Conservation (phyloP, 257 asterid species). For the Solanum tarijense region DNA sequence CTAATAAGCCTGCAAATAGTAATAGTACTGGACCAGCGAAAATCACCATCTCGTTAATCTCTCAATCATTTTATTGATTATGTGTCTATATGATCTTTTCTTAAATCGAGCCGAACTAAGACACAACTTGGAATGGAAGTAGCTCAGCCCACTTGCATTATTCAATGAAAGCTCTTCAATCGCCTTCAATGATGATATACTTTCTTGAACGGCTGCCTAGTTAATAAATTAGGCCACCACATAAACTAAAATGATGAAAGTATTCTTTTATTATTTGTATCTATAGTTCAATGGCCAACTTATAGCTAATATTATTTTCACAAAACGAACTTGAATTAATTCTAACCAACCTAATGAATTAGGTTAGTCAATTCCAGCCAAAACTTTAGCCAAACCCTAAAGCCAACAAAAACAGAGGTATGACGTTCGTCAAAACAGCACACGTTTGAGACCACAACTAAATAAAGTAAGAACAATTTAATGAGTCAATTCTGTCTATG, state of each 20-base stretch:
- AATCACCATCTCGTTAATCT: fast-evolving
- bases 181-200: too few species aligned
- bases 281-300: neutral
- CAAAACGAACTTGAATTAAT: neutral
- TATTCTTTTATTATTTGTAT: neutral
- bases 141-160: neutral
- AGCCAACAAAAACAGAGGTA: conserved; percentile 23
- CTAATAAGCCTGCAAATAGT: neutral
- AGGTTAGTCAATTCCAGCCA: neutral
- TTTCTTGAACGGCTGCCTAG: neutral
- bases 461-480: conserved; percentile 22
- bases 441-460: conserved; percentile 27
- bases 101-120: fast-evolving
- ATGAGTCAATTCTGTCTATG: conserved; percentile 1
- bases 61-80: neutral
- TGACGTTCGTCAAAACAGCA: conserved; percentile 28
- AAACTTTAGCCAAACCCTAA: neutral
- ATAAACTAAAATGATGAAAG: neutral
- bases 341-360: neutral
- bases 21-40: too few species aligned
- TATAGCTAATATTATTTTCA: neutral
- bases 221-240: neutral
- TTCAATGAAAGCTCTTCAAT: neutral
- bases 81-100: neutral
- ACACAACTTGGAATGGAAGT: neutral